phyloP scores from a whole-genome alignment of 2,329 filamentous ascomycete genomes.

The Xylariaceae sp. region DNA sequence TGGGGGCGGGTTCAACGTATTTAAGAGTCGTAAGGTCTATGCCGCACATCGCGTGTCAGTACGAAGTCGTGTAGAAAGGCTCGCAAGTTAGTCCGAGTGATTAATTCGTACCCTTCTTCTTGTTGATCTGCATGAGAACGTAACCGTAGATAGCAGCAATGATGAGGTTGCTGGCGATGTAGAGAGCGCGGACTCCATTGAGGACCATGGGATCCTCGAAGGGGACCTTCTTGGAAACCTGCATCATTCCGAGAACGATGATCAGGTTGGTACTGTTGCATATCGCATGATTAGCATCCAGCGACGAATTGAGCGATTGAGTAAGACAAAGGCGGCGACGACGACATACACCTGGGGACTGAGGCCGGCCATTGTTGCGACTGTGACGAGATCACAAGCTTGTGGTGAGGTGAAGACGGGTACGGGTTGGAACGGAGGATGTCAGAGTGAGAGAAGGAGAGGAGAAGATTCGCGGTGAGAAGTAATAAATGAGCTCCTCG shows the following conservation, averaged over 20 bases:
- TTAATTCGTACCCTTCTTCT: constrained; percentile 81
- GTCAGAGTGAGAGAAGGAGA: background rate
- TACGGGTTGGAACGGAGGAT: background rate
- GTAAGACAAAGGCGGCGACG: constrained; percentile 1
- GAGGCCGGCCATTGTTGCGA: constrained; percentile 53
- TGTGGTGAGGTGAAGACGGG: background rate
- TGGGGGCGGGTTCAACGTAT: constrained; percentile 91
- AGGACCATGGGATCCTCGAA: constrained; percentile 74
- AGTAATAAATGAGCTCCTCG: constrained; percentile 4
- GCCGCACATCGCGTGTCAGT: background rate
- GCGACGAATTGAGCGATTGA: background rate
- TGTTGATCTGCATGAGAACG: constrained; percentile 78
- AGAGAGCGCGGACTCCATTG: constrained; percentile 51
- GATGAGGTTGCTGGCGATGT: constrained; percentile 64
- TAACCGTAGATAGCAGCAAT: constrained; percentile 83
- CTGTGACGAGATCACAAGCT: constrained; percentile 10
- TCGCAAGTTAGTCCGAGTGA: background rate
- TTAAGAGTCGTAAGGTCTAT: constrained; percentile 94
- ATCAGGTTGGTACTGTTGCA: constrained; percentile 73
- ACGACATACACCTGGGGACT: constrained; percentile 58
- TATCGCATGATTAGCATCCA: constrained; percentile 25
- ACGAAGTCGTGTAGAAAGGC: background rate
- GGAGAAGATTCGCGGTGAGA: background rate
- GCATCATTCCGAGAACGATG: constrained; percentile 97
- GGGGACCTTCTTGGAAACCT: constrained; percentile 90